Evolutionary conservation across 2,329 filamentous ascomycete genomes (phyloP), one percentile per base, ranked within the genome.

Genomic region (Aspergillus sp.): DNA sequence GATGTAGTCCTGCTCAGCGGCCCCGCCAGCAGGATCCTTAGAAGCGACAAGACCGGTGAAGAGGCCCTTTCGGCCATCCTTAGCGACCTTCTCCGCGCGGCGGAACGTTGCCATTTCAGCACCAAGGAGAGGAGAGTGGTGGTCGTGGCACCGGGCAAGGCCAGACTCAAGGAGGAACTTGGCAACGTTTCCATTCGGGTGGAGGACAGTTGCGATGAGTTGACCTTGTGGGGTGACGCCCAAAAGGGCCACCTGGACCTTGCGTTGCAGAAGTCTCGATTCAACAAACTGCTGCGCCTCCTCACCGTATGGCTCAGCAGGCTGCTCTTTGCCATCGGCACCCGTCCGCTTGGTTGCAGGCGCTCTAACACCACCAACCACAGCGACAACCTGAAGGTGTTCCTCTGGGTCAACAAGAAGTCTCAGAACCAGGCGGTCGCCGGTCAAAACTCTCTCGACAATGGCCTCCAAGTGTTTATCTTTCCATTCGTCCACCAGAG

Each of bases 51-150:
- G 88, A 63, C 90, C 85, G 73, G 90, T 91, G 82, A 95, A 96
- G 15, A 98, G 73, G 47, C 91, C 90, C 45, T 89, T 82, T 68
- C 90, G 89, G 64, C 84, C 84, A 64, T 87, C 84, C 76, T 92
- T 92, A 4, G 95, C 95, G 58, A 84, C 80, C 74, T 90, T 93
- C 79, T 99, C 95, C 1, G 95, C 93, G 63, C 90, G 86, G 62
- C 95, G 87, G 57, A 98, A 85, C 57, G 84, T 75, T 43, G 89
- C 87, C 95, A 99, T 99, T 68, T 93, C 90, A 50, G 86, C 80
- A 45, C 95, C 95, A 11, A 99, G 84, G 78, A 97, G 82, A 40
- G 92, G 96, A 1, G 93, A 96, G 79, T 99, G 95, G 77, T 95
- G 93, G 76, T 99, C 95, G 63, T 93, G 92, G 80, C 93, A 98